phyloP scores from a whole-genome alignment of 352 stramenopile genomes.

The Elongisporangium senticosum region DNA sequence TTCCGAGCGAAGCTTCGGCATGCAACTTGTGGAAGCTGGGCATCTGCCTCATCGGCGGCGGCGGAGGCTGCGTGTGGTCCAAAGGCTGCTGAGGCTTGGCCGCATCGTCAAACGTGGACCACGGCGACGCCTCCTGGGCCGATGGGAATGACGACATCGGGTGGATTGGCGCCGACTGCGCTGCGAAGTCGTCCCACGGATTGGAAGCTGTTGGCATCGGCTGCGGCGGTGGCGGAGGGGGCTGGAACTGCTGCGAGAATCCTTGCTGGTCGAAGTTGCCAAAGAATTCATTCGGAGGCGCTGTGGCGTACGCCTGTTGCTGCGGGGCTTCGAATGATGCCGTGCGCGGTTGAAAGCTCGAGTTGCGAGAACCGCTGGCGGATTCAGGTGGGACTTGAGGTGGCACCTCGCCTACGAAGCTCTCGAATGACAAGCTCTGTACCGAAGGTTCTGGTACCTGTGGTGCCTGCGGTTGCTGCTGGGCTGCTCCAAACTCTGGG shows the following conservation, averaged over 20 bases:
- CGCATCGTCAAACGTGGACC: background rate
- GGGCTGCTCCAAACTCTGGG: constrained; percentile 13
- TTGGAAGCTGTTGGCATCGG: constrained; percentile 12
- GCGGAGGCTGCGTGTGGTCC: background rate
- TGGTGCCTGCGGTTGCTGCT: constrained; percentile 2
- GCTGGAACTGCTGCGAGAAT: background rate
- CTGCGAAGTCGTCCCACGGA: constrained; percentile 35
- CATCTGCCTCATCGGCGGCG: background rate
- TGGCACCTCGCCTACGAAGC: constrained; percentile 47
- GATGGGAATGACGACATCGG: background rate
- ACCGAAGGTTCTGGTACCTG: constrained; percentile 17
- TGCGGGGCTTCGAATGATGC: background rate
- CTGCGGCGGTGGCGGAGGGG: constrained; percentile 3
- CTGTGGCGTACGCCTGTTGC: background rate
- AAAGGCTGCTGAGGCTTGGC: background rate
- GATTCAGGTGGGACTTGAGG: constrained; percentile 4
- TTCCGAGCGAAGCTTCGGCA: background rate
- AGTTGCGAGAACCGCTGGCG: background rate
- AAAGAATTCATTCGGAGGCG: background rate
- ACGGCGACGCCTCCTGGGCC: background rate
- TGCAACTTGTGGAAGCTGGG: background rate
- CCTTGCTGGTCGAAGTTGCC: background rate
- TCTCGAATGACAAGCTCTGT: constrained; percentile 51
- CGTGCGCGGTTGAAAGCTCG: background rate
- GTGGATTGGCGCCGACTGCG: constrained; percentile 13